phyloP scores from a whole-genome alignment of 2,329 filamentous ascomycete species.

The Exophiala aquamarina region DNA sequence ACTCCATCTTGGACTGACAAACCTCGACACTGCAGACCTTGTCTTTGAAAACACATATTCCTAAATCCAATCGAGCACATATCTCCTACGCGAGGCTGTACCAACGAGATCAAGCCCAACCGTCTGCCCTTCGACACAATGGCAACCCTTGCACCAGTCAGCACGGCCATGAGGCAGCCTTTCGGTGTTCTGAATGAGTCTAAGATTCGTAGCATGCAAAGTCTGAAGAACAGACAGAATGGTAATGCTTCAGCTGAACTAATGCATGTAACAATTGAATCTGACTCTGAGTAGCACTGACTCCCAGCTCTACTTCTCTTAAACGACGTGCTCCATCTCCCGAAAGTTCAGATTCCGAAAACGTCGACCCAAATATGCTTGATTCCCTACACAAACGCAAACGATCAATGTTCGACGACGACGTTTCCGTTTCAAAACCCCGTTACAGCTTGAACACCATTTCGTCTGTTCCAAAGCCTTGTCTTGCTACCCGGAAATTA shows the following conservation, averaged over 20 bases:
- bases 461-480: slow-evolving; percentile 25
- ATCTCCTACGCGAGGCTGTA: not conserved
- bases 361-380: slow-evolving; percentile 55
- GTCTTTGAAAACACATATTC: not conserved
- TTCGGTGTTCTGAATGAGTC: slow-evolving; percentile 34
- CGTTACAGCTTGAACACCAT: slow-evolving; percentile 45
- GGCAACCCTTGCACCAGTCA: slow-evolving; percentile 31
- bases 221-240: slow-evolving; percentile 44
- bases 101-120: not conserved
- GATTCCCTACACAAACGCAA: slow-evolving; percentile 51
- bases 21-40: not conserved
- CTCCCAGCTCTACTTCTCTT: slow-evolving; percentile 34
- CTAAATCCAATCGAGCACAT: not conserved
- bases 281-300: slow-evolving; percentile 21
- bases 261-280: slow-evolving; percentile 9
- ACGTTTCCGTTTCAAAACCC: slow-evolving; percentile 44
- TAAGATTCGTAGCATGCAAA: slow-evolving; percentile 33
- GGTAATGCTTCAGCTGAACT: slow-evolving; percentile 40
- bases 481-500: slow-evolving; percentile 20
- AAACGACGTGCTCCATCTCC: slow-evolving; percentile 49
- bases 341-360: slow-evolving; percentile 54
- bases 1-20: too few species aligned
- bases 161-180: slow-evolving; percentile 32
- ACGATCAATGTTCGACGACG: slow-evolving; percentile 34
- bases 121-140: slow-evolving; percentile 19